Evolutionary conservation across 202 grass and related monocot species (phyloP), one percentile per base, ranked within the genome.

Genomic region (Panicum virgatum): DNA sequence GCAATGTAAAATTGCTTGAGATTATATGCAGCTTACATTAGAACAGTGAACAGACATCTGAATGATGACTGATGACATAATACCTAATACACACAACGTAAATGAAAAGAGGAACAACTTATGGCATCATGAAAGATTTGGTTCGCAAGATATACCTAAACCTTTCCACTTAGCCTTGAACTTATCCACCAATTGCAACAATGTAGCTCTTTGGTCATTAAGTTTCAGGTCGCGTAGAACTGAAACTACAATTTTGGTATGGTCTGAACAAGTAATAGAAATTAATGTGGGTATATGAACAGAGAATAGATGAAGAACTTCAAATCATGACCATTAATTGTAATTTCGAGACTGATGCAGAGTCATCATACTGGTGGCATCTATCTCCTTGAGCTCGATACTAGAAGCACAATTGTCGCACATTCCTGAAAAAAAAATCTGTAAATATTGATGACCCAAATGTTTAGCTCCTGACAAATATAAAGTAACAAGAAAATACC

Each of bases 201-300:
- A 75, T 64, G 95, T 98, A 69, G 95, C 90, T 76, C 90, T 91
- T 86, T 98, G 95, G 65, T 93, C 88, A 88, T 86, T 94, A 66
- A 86, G 80, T 93, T 88, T 77, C 65, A 89, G 57, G 34, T 89
- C 77, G 25, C 81, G 87, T 43, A 89, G 63, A 77, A 89, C 71
- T 34, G 87, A 94, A 50, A 94, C 67, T 29, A 93, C 64, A 52
- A 92, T 40, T 84, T 82, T 88, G 7, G 90, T 84, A 85, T 94
- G 89, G 45, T 86, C 94, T 97, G 84, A 64, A 77, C 36, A 88
- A 76, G 54, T 54, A n/a, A 47, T 16, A 76, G 14, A 77, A 85
- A 54, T 43, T n/a, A 42, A 40, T 18, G 12, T 65, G n/a, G 6
- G 54, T 26, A 78, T 22, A 69, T 46, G 25, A 70, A 46, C 10